Conservation (phyloP, 768 basidiomycete species). For the Naganishia vaughanmartiniae region DNA sequence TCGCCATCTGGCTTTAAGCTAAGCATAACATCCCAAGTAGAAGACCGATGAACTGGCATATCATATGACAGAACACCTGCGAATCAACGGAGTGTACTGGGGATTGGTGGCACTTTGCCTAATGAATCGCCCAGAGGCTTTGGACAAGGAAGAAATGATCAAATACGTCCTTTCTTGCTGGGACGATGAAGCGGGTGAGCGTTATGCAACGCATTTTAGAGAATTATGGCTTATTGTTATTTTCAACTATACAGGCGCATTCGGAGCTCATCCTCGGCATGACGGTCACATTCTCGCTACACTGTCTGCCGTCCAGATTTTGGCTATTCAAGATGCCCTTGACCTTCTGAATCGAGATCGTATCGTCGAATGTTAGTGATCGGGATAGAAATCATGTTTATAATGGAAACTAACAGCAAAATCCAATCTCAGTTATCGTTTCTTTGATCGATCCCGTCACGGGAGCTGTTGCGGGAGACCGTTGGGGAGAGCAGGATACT, state of each 20-base stretch:
- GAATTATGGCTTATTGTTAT: background rate
- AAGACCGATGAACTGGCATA: constrained; percentile 80
- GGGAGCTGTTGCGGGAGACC: constrained; percentile 85
- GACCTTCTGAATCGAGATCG: constrained; percentile 68
- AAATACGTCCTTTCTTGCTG: constrained; percentile 90
- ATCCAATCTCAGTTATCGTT: constrained; percentile 67
- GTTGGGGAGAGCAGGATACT: constrained; percentile 87
- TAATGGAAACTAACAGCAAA: background rate
- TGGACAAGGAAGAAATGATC: constrained; percentile 79
- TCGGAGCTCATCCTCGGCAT: constrained; percentile 87
- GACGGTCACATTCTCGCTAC: constrained; percentile 87
- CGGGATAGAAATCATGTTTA: background rate
- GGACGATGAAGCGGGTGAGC: constrained; percentile 77
- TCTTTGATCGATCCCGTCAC: constrained; percentile 74
- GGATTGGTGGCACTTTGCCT: constrained; percentile 81
- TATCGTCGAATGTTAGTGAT: constrained; percentile 67
- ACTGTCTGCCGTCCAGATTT: constrained; percentile 85
- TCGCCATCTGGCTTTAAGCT: constrained; percentile 1
- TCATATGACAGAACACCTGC: constrained; percentile 86
- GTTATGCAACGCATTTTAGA: background rate
- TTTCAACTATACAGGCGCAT: constrained; percentile 63
- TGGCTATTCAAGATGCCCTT: constrained; percentile 77
- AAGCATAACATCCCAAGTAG: constrained; percentile 43
- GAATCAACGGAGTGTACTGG: constrained; percentile 96
- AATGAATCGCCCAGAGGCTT: constrained; percentile 73